These are phyloP conservation scores for Gaeumannomyces tritici DNA, from an alignment of 2,329 filamentous ascomycete species.

Conservation along the genomic window DNA sequence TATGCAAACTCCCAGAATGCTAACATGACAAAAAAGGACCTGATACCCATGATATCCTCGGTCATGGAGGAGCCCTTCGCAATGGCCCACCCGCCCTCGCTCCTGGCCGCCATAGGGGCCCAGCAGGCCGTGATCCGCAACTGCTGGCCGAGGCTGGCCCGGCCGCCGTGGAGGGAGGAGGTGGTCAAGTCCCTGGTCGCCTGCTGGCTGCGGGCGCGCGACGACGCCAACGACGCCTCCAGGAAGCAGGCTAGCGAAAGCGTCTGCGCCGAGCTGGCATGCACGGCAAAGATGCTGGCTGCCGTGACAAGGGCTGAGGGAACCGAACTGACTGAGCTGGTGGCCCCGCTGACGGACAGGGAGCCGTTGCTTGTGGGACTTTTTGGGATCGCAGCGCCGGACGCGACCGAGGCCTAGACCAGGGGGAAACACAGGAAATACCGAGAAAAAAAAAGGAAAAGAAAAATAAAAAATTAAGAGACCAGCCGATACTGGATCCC, in stretches of 20 bases:
- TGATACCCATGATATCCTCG: constrained; percentile 57
- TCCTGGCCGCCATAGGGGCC: constrained; percentile 41
- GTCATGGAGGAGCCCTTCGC: constrained; percentile 63
- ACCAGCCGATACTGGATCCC: neutral
- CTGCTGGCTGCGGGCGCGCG: constrained; percentile 52
- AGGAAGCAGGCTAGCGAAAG: neutral
- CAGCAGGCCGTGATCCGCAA: constrained; percentile 49
- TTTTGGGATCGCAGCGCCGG: neutral
- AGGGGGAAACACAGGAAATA: neutral
- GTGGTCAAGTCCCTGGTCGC: constrained; percentile 51
- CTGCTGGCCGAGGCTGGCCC: constrained; percentile 58
- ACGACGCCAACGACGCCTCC: constrained; percentile 16
- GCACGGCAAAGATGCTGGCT: constrained; percentile 22
- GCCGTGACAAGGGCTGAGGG: constrained; percentile 18
- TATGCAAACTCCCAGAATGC: neutral
- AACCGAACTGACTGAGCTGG: constrained; percentile 17
- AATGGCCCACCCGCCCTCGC: constrained; percentile 38
- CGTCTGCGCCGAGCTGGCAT: constrained; percentile 23
- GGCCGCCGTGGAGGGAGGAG: constrained; percentile 47
- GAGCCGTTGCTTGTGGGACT: neutral
- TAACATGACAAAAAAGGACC: constrained; percentile 32
- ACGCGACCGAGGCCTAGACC: too few species aligned
- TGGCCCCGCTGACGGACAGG: constrained; percentile 20
- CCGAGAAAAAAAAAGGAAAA: too few species aligned
- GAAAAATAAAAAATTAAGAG: too few species aligned